Conservation (phyloP, 2,329 filamentous ascomycete species). For the Sclerotinia spermophila region DNA sequence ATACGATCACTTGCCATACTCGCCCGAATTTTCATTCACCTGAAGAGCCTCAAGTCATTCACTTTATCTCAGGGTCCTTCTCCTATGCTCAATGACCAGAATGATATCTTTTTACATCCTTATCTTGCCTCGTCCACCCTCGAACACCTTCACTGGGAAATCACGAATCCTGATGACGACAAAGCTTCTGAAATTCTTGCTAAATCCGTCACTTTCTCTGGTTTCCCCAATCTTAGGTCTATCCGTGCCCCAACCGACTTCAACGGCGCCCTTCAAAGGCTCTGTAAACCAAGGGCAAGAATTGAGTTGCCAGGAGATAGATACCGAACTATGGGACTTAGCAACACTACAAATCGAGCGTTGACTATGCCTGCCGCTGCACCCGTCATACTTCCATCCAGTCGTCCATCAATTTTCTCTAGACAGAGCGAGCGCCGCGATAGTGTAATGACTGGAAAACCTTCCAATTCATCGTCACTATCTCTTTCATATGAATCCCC, state of each 20-base stretch:
- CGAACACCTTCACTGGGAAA: slow-evolving; percentile 59
- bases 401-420: slow-evolving; percentile 18
- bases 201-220: slow-evolving; percentile 55
- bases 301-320: slow-evolving; percentile 33
- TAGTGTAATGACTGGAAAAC: slow-evolving; percentile 11
- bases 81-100: slow-evolving; percentile 52
- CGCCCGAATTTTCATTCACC: slow-evolving; percentile 55
- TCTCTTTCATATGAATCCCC: slow-evolving; percentile 8
- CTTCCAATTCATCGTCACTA: not conserved
- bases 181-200: slow-evolving; percentile 62
- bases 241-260: slow-evolving; percentile 67
- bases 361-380: slow-evolving; percentile 22
- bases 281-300: slow-evolving; percentile 50
- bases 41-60: slow-evolving; percentile 48
- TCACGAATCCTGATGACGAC: slow-evolving; percentile 39
- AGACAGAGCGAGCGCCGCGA: not conserved
- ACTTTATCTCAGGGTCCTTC: slow-evolving; percentile 53
- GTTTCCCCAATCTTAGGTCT: slow-evolving; percentile 58
- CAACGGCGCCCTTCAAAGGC: slow-evolving; percentile 63
- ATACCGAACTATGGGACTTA: slow-evolving; percentile 28
- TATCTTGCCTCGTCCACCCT: slow-evolving; percentile 57
- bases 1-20: slow-evolving; percentile 55
- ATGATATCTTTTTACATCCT: slow-evolving; percentile 60
- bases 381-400: slow-evolving; percentile 21
- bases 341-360: slow-evolving; percentile 27